Evolutionary conservation across 2,329 filamentous ascomycete genomes (phyloP).

Genomic region (Aspergillus brunneoviolaceus): DNA sequence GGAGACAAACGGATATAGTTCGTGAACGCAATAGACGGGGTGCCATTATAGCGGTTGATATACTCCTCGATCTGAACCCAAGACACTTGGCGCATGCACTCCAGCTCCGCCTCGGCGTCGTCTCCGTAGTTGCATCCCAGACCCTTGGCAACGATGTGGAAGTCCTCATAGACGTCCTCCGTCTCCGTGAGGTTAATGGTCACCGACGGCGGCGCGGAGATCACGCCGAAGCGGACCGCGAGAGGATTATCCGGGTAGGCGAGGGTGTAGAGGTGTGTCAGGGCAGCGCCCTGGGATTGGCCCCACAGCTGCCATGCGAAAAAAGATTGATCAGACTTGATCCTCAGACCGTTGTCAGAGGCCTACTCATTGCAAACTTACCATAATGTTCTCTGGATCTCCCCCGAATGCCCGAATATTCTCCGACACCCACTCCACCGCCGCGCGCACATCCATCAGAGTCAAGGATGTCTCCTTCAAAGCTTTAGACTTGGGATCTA

Average conservation of each 20-base stretch:
- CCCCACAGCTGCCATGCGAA: conserved; percentile 18
- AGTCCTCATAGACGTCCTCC: conserved; percentile 21
- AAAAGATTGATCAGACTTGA: neutral
- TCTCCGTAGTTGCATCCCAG: conserved; percentile 27
- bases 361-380: neutral
- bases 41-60: conserved; percentile 25
- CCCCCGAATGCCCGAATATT: conserved; percentile 38
- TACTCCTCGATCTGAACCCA: conserved; percentile 28
- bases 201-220: conserved; percentile 22
- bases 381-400: conserved; percentile 27
- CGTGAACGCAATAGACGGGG: conserved; percentile 22
- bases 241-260: conserved; percentile 22
- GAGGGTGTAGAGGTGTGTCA: conserved; percentile 25
- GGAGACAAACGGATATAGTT: conserved; percentile 1
- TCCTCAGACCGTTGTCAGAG: no score
- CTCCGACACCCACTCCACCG: conserved; percentile 32
- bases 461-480: conserved; percentile 1
- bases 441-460: conserved; percentile 21
- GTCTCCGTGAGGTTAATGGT: conserved; percentile 7
- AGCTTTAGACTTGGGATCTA: conserved; percentile 16
- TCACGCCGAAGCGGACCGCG: conserved; percentile 14
- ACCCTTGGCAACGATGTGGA: conserved; percentile 30
- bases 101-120: conserved; percentile 24
- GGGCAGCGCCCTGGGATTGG: conserved; percentile 26
- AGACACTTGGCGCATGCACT: conserved; percentile 30